A percentile compares a stretch with the other conserved stretches of the same genome.
These are phyloP conservation scores for Pistacia vera DNA, from an alignment of 345 rosid genomes.

Conservation along the genomic window DNA sequence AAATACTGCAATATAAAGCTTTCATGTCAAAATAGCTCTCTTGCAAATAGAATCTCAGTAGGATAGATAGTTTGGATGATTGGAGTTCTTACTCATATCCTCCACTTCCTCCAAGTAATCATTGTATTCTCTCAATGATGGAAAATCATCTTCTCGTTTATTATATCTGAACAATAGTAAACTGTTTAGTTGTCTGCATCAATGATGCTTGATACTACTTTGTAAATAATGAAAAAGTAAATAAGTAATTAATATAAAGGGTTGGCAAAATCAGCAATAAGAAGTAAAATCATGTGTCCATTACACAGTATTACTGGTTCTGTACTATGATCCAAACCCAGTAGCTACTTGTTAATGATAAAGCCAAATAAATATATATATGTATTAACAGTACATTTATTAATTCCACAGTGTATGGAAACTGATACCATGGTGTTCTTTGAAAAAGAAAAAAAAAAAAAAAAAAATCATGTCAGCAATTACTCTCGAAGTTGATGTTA, in stretches of 20 bases:
- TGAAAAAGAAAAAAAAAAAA: not conserved
- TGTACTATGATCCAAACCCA: not conserved
- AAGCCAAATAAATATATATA: not conserved
- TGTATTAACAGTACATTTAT: not conserved
- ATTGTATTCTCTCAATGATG: constrained; percentile 76
- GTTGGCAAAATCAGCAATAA: not conserved
- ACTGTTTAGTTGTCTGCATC: not conserved
- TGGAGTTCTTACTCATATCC: constrained; percentile 73
- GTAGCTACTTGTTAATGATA: not conserved
- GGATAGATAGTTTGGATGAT: constrained; percentile 20
- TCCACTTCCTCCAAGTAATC: constrained; percentile 97
- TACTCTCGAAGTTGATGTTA: not conserved
- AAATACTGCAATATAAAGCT: constrained; percentile 49
- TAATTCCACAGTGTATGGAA: not conserved
- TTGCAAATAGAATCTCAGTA: not conserved
- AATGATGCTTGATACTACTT: not conserved
- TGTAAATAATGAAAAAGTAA: not conserved
- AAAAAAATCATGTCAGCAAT: not conserved
- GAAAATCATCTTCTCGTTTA: constrained; percentile 87
- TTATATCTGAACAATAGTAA: constrained; percentile 57
- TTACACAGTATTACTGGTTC: no score
- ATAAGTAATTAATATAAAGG: not conserved
- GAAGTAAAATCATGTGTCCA: not conserved
- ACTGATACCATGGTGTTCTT: not conserved
- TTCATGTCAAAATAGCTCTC: constrained; percentile 1